A percentile compares a stretch with the other conserved stretches of the same genome.
Evolutionary conservation across 176 grass and related monocot genomes (phyloP).

Genomic region (Hordeum vulgare): DNA sequence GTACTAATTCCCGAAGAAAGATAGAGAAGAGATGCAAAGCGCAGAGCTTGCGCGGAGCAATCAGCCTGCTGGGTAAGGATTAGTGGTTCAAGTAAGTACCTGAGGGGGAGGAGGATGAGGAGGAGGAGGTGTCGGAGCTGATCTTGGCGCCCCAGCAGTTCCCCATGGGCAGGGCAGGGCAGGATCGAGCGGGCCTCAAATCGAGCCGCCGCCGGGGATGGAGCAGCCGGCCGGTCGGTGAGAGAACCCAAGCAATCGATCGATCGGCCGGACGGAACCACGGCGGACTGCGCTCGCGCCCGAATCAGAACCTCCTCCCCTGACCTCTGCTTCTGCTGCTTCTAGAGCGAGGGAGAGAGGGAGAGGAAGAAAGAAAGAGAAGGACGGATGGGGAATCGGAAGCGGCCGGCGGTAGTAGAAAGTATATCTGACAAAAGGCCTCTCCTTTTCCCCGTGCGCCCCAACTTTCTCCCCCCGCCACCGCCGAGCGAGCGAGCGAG

Average conservation of each 20-base stretch:
- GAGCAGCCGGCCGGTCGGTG: neutral
- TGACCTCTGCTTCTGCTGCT: neutral
- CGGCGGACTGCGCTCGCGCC: accelerated
- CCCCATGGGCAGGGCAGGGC: slow-evolving; percentile 42
- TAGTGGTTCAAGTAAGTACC: no score
- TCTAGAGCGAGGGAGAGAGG: neutral
- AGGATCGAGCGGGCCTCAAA: neutral
- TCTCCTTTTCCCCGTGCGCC: neutral
- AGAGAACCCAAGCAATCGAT: no score
- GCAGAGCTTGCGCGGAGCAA: neutral
- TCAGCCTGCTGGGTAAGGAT: no score
- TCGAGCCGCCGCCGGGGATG: neutral
- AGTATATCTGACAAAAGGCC: no score
- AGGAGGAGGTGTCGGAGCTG: slow-evolving; percentile 48
- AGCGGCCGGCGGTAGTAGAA: neutral
- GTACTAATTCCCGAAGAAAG: neutral
- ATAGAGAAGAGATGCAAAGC: neutral
- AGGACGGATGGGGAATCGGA: no score
- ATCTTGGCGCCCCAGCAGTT: slow-evolving; percentile 76
- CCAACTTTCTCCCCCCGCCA: neutral
- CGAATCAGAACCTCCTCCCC: no score
- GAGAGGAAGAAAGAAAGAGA: no score
- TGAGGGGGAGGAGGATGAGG: slow-evolving; percentile 22
- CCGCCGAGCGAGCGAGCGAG: no score
- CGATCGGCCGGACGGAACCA: neutral